Conservation (phyloP, 495 filamentous ascomycete genomes). For the Amphirosellinia nigrospora region DNA sequence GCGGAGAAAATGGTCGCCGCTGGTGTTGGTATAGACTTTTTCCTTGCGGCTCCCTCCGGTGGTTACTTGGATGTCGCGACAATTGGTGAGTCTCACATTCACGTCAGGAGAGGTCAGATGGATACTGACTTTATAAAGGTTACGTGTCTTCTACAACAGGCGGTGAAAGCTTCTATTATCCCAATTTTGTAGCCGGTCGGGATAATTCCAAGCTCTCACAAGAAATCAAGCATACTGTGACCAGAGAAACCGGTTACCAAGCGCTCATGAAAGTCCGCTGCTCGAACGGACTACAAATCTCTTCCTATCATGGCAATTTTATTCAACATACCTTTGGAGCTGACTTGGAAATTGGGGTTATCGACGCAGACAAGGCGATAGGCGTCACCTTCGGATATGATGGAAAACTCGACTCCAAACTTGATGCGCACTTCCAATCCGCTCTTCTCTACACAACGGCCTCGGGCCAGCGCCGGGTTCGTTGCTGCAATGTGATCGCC, state of each 20-base stretch:
- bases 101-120: background rate
- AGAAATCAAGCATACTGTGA: constrained; percentile 88
- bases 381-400: constrained; percentile 95
- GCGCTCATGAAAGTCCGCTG: constrained; percentile 98
- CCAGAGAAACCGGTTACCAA: constrained; percentile 92
- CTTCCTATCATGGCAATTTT: constrained; percentile 94
- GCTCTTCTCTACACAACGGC: constrained; percentile 94
- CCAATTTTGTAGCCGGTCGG: constrained; percentile 87
- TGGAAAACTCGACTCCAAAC: constrained; percentile 92
- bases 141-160: constrained; percentile 80
- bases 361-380: constrained; percentile 93
- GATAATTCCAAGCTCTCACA: constrained; percentile 83
- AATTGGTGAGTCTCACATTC: constrained; percentile 66
- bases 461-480: constrained; percentile 84
- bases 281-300: constrained; percentile 94
- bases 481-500: constrained; percentile 92
- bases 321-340: constrained; percentile 92
- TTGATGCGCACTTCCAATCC: constrained; percentile 97
- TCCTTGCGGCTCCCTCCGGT: constrained; percentile 86
- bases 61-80: constrained; percentile 95
- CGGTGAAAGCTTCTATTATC: constrained; percentile 94
- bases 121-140: constrained; percentile 50
- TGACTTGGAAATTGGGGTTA: constrained; percentile 90
- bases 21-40: constrained; percentile 91
- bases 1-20: constrained; percentile 87